Conservation (phyloP, 306 rosid genomes). For the Sphenostylis stenocarpa region DNA sequence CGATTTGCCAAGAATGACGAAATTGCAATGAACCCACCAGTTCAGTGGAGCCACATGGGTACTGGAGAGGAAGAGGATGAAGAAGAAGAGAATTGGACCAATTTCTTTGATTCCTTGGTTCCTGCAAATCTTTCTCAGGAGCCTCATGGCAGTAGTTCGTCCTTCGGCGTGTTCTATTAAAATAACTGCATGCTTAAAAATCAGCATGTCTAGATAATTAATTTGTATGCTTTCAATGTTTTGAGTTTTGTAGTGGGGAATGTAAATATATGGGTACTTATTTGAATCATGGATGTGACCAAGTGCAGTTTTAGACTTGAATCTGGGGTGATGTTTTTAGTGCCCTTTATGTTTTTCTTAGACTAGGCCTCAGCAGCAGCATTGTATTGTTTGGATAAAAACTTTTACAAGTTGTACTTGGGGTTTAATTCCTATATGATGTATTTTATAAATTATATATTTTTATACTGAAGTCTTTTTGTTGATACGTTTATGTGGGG, state of each 20-base stretch:
- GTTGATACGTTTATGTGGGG: neutral
- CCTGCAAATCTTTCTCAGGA: slow-evolving; percentile 53
- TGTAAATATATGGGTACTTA: slow-evolving; percentile 34
- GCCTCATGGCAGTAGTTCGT: slow-evolving; percentile 15
- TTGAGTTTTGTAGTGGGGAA: slow-evolving; percentile 24
- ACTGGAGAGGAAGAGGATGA: slow-evolving; percentile 60
- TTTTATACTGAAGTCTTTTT: neutral
- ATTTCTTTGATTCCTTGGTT: slow-evolving; percentile 57
- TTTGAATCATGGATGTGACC: slow-evolving; percentile 44
- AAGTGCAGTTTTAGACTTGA: slow-evolving; percentile 36
- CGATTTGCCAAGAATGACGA: slow-evolving; percentile 83
- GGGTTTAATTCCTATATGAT: slow-evolving; percentile 18
- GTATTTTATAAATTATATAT: slow-evolving; percentile 23
- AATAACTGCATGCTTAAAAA: slow-evolving; percentile 4
- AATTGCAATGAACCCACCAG: slow-evolving; percentile 42
- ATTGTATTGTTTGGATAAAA: neutral
- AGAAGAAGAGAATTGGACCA: slow-evolving; percentile 66
- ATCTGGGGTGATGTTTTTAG: slow-evolving; percentile 39
- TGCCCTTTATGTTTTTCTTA: slow-evolving; percentile 40
- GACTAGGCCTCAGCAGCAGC: slow-evolving; percentile 27
- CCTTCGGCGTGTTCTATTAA: slow-evolving; percentile 27
- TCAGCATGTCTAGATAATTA: neutral
- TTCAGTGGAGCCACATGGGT: slow-evolving; percentile 53
- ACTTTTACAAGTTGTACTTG: slow-evolving; percentile 20
- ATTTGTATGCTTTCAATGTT: neutral